Conservation (phyloP, 2,329 filamentous ascomycete species). For the Ilyonectria sp. region DNA sequence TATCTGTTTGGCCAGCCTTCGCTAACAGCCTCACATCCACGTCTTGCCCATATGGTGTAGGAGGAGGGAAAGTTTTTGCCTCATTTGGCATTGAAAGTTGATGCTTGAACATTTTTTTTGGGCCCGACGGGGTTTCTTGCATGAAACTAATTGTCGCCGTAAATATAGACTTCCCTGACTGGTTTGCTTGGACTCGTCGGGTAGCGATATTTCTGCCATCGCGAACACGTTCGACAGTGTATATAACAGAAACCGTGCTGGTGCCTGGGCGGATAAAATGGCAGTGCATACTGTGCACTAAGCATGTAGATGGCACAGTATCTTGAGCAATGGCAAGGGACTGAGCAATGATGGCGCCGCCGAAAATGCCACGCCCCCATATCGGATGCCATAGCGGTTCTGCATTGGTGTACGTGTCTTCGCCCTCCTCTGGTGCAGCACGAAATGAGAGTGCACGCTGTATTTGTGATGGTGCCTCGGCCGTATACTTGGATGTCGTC, state of each 20-base stretch:
- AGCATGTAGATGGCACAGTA: slow-evolving; percentile 1
- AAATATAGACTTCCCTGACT: background rate
- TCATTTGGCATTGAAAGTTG: background rate
- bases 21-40: background rate
- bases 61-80: background rate
- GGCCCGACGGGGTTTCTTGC: background rate
- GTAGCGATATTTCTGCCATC: slow-evolving; percentile 3
- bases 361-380: slow-evolving; percentile 14
- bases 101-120: background rate
- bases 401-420: slow-evolving; percentile 11
- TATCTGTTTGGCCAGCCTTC: background rate
- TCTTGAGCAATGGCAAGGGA: background rate
- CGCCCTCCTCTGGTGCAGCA: background rate
- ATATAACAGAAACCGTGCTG: background rate
- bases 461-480: background rate
- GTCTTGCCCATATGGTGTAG: background rate
- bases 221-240: background rate
- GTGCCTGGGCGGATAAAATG: slow-evolving; percentile 1
- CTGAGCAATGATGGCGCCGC: slow-evolving; percentile 20
- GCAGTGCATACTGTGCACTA: slow-evolving; percentile 8
- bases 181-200: background rate
- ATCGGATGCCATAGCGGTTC: slow-evolving; percentile 6
- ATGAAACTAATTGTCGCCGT: background rate
- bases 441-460: background rate
- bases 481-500: too few relatives aligned